Evolutionary conservation across 2,329 filamentous ascomycete species (phyloP).

Genomic region (Ascochyta koolunga): DNA sequence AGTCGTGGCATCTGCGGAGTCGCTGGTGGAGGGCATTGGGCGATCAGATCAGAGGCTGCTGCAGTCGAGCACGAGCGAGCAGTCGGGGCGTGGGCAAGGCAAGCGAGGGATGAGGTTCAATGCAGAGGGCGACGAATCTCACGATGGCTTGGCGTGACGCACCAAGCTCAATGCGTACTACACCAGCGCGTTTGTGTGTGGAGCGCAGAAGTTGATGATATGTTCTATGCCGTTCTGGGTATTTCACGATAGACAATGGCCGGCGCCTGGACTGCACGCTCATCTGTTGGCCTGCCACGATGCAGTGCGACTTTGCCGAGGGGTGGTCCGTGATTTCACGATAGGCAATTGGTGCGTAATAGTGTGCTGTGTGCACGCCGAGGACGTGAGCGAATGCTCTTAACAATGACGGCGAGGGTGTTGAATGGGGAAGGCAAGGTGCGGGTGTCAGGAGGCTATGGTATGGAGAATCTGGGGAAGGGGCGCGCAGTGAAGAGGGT

Average conservation of each 20-base stretch:
- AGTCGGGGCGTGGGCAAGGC: constrained; percentile 25
- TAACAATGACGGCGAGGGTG: constrained; percentile 8
- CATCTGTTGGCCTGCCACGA: constrained; percentile 21
- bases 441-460: not conserved
- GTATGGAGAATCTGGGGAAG: constrained; percentile 14
- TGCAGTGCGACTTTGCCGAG: constrained; percentile 13
- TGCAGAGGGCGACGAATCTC: constrained; percentile 16
- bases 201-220: constrained; percentile 30
- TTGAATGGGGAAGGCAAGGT: not conserved
- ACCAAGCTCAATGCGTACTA: constrained; percentile 23
- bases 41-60: constrained; percentile 28
- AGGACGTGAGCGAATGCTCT: not conserved
- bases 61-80: constrained; percentile 27
- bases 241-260: constrained; percentile 42
- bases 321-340: constrained; percentile 13
- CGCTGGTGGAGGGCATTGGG: constrained; percentile 39
- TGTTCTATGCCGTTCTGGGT: constrained; percentile 37
- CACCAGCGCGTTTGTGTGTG: constrained; percentile 28
- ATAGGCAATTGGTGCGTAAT: constrained; percentile 14
- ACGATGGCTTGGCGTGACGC: constrained; percentile 28
- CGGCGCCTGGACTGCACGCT: constrained; percentile 32
- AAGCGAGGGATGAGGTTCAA: constrained; percentile 23
- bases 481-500: constrained; percentile 1
- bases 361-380: constrained; percentile 6
- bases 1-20: constrained; percentile 41